Evolutionary conservation across 148 eudicot species (phyloP).

Genomic region (Limonium bicolor): DNA sequence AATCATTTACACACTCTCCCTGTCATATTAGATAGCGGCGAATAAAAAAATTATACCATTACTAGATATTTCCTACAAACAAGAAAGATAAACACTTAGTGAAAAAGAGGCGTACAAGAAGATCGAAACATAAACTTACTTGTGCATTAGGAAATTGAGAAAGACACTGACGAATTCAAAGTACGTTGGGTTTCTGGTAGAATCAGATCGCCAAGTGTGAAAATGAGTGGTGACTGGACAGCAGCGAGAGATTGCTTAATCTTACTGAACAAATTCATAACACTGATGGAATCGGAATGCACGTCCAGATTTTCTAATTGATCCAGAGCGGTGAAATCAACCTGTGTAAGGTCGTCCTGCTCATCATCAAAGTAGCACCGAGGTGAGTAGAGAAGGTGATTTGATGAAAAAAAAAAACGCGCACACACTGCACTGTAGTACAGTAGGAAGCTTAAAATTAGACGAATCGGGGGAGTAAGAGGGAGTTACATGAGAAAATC

Average conservation of each 20-base stretch:
- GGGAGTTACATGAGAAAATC: conserved; percentile 28
- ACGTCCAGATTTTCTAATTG: conserved; percentile 72
- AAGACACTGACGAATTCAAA: conserved; percentile 39
- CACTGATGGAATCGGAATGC: conserved; percentile 43
- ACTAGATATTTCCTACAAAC: background rate
- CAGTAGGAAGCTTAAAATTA: background rate
- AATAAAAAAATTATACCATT: background rate
- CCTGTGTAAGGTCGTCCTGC: conserved; percentile 56
- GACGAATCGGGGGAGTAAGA: background rate
- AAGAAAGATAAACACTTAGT: background rate
- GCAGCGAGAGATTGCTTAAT: conserved; percentile 29
- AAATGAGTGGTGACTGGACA: conserved; percentile 36
- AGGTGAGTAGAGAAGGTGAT: background rate
- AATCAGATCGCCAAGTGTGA: conserved; percentile 45
- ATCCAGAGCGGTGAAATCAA: conserved; percentile 54
- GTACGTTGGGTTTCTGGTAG: conserved; percentile 59
- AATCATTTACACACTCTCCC: background rate
- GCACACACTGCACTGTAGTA: too few relatives aligned
- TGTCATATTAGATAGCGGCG: background rate
- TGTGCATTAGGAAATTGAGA: conserved; percentile 54
- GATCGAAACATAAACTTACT: conserved; percentile 16
- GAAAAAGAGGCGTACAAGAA: background rate
- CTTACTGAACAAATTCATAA: conserved; percentile 31
- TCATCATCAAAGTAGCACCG: background rate
- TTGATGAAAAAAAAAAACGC: too few relatives aligned